Evolutionary conservation across 495 filamentous ascomycete species (phyloP), one percentile per base, ranked within the genome.

Genomic region (Hypoxylon lienhwacheense): DNA sequence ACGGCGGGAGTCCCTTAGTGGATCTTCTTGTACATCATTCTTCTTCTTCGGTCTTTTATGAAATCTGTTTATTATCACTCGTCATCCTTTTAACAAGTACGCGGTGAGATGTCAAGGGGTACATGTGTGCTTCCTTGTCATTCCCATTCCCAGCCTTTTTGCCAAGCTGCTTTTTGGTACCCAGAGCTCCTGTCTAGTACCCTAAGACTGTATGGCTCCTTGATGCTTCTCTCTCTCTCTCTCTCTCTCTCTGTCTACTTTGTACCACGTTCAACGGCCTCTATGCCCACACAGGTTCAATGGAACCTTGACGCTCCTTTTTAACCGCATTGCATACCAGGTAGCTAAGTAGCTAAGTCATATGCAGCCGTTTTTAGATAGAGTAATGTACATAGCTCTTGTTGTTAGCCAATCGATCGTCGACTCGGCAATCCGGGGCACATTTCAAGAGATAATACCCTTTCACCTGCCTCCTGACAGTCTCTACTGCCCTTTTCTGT

Each of bases 401-500:
- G 50, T 31, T 46, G 43, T 34, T 43, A 57, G 61, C 65, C 65
- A 67, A 67, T 67, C 65, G 65, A 61, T 63, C 58, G 4, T 53
- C n/a, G 37, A 58, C 31, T 55, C 53, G 37, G 50, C 55, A 36
- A 21, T 39, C 28, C 31, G 47, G 34, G 56, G 35, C 32, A 51
- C 53, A 54, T 41, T 59, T 60, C 63, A 64, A 61, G 61, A 66
- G 64, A 56, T 59, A 56, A 54, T 51, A 53, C 54, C 58, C 45
- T 59, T 47, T 46, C 19, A 24, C 39, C 55, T 55, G 55, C 47
- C 50, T 58, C 35, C 46, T 45, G 53, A 42, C 59, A 52, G 50
- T 49, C 56, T 42, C 52, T n/a, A n/a, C n/a, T n/a, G 53, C 51
- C 56, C 46, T 41, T 32, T 58, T 44, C 31, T 40, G 54, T 53